Percentiles rank a stretch among this genome's conserved stretches.
These are phyloP conservation scores for Austropuccinia psidii DNA, from an alignment of 1,284 basidiomycete genomes.

Conservation along the genomic window DNA sequence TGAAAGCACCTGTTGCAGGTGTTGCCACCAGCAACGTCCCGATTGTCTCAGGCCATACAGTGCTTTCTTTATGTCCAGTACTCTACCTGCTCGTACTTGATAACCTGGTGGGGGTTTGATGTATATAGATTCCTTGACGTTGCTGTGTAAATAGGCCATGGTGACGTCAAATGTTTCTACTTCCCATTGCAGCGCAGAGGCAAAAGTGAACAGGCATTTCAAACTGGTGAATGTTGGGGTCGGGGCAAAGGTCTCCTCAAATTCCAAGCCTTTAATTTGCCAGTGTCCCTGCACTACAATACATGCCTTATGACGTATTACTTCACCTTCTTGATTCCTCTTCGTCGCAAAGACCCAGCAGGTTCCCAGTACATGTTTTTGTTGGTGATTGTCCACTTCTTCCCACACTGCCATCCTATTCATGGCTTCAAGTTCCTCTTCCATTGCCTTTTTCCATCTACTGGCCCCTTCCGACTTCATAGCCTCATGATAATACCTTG, in stretches of 20 bases:
- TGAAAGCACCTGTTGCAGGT: neutral
- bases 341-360: neutral
- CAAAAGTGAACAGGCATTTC: neutral
- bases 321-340: neutral
- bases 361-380: neutral
- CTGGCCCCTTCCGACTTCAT: too few relatives aligned
- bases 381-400: neutral
- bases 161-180: neutral
- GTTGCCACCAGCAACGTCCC: conserved; percentile 4
- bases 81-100: neutral
- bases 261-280: neutral
- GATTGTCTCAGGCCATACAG: conserved; percentile 2
- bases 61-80: neutral
- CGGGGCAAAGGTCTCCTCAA: neutral
- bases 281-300: neutral
- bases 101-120: neutral
- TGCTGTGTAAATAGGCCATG: neutral
- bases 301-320: neutral
- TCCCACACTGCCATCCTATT: neutral
- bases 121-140: neutral
- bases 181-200: neutral
- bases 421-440: neutral
- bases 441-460: neutral
- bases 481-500: too few relatives aligned
- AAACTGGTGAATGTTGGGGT: conserved; percentile 3